Evolutionary conservation across 495 filamentous ascomycete genomes (phyloP).

Genomic region (Staphylotrichum longicolle): DNA sequence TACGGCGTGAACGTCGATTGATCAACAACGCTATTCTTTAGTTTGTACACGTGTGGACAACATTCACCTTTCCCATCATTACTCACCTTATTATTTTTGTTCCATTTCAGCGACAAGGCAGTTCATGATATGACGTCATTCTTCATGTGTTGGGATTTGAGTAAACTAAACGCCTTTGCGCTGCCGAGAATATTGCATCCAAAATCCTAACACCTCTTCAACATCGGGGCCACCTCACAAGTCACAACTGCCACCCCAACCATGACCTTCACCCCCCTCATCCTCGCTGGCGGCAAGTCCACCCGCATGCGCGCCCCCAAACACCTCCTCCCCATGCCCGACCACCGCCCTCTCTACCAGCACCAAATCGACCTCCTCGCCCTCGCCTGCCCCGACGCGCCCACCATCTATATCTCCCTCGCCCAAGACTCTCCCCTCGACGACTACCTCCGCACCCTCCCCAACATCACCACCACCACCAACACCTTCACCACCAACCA

Average conservation of each 20-base stretch:
- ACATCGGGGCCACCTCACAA: no score
- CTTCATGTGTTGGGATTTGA: no score
- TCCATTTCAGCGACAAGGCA: no score
- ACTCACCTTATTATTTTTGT: no score
- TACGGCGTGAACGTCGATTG: no score
- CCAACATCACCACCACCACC: not conserved
- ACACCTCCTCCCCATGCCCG: constrained; percentile 5
- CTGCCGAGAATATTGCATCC: no score
- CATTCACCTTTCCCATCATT: no score
- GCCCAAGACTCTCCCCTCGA: constrained; percentile 5
- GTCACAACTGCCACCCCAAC: not conserved
- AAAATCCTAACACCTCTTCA: no score
- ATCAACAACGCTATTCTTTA: no score
- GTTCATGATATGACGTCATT: no score
- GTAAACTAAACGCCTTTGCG: no score
- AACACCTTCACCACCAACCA: not conserved
- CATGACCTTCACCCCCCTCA: not conserved
- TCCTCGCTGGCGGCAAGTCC: constrained; percentile 10
- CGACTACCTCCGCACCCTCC: constrained; percentile 1
- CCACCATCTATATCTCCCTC: constrained; percentile 6
- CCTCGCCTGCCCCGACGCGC: not conserved
- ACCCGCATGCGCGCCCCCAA: constrained; percentile 1
- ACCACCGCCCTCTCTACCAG: constrained; percentile 8
- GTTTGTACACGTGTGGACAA: no score
- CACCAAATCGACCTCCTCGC: constrained; percentile 12